Evolutionary conservation across 345 rosid genomes (phyloP), one percentile per base, ranked within the genome.

Genomic region (Jatropha curcas): DNA sequence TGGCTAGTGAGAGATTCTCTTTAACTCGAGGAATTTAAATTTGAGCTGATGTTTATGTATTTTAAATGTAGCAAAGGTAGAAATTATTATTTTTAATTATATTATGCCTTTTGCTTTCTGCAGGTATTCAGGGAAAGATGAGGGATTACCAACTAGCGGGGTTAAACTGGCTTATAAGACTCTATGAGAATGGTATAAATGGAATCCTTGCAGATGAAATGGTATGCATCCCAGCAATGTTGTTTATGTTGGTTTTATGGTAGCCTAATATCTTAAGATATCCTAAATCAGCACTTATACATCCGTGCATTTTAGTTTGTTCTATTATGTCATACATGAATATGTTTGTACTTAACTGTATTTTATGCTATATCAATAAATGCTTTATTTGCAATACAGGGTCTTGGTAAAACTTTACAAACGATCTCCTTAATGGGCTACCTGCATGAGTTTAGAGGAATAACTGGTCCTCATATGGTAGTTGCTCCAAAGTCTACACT

Each of bases 401-500:
- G 99, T 77, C 94, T 95, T 68, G 99, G 99, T 25, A 95, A 95
- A 87, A 95, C 99, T 14, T 87, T 93, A 81, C 99, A 95, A 84
- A 95, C 99, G 3, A 95, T 95, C 56, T 95, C 99, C 46, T 81
- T 93, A 62, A 30, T 95, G 88, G 99, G 98, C 13, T 96, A 91
- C 81, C 87, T 96, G 79, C 97, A 93, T 37, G 99, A 96, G 64
- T 96, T 91, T 79, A 80, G 94, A 70, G 97, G 98, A 87, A 96
- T 96, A 67, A 85, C 88, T 75, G 99, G 99, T 72, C 99, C 99
- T 66, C 99, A 96, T 77, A 90, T 93, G 99, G 99, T 96, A 27
- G 98, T 96, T 84, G 97, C 99, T 72, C 99, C 99, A 70, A 96
- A 96, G 84, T 96, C 99, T 80, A 93, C 99, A 33, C 97, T 93